Conservation (phyloP, 1,284 basidiomycete genomes). For the Rhodotorula sp. region DNA sequence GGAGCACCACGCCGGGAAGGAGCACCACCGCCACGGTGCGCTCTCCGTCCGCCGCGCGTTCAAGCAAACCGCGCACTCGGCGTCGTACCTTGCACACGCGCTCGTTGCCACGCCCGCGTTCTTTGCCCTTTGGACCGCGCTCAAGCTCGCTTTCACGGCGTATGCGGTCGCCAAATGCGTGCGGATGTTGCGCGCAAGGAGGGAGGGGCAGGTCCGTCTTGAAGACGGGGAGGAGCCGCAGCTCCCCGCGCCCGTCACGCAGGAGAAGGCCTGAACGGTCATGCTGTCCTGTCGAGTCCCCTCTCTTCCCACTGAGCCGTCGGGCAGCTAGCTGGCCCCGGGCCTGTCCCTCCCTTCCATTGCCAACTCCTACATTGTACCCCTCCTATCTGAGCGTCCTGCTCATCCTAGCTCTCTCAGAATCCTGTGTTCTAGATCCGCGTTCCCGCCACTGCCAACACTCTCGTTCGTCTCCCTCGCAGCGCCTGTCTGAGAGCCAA, state of each 20-base stretch:
- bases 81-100: background rate
- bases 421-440: too few relatives aligned
- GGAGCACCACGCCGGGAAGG: background rate
- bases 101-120: background rate
- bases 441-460: too few relatives aligned
- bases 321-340: too few relatives aligned
- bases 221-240: background rate
- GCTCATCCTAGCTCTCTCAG: too few relatives aligned
- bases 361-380: too few relatives aligned
- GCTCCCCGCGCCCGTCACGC: background rate
- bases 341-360: too few relatives aligned
- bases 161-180: background rate
- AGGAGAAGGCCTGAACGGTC: background rate
- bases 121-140: background rate
- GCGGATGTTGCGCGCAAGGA: background rate
- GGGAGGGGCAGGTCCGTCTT: background rate
- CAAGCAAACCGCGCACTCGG: background rate
- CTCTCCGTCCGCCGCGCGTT: background rate
- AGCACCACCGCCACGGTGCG: background rate
- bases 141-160: background rate
- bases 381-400: too few relatives aligned
- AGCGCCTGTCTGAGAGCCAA: too few relatives aligned
- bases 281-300: background rate
- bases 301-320: background rate
- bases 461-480: too few relatives aligned